These are phyloP conservation scores for Aspergillus thermomutatus DNA, from an alignment of 2,329 filamentous ascomycete species.

Conservation along the genomic window DNA sequence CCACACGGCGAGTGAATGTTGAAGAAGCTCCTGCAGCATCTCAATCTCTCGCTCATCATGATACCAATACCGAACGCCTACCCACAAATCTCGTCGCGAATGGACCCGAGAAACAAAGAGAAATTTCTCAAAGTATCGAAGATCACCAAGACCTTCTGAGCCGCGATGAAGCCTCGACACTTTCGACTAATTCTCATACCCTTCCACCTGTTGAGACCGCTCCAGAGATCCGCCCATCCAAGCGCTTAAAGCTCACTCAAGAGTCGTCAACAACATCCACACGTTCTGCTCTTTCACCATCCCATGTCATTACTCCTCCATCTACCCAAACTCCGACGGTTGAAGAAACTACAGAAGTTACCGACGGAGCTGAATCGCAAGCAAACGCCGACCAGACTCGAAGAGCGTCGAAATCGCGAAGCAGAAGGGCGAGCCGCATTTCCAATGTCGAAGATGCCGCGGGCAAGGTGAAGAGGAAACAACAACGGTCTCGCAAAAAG, in stretches of 20 bases:
- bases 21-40: constrained; percentile 12
- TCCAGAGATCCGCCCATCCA: constrained; percentile 24
- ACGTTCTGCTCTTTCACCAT: not conserved
- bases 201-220: constrained; percentile 6
- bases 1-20: constrained; percentile 4
- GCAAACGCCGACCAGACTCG: constrained; percentile 20
- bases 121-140: constrained; percentile 5
- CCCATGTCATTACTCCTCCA: constrained; percentile 20
- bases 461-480: constrained; percentile 20
- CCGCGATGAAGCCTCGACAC: constrained; percentile 4
- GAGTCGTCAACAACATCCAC: constrained; percentile 2
- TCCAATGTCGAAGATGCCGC: constrained; percentile 21
- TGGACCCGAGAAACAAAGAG: constrained; percentile 7
- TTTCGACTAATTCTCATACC: constrained; percentile 5
- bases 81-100: constrained; percentile 13
- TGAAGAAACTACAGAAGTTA: constrained; percentile 18
- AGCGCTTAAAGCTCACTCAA: constrained; percentile 23
- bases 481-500: constrained; percentile 29
- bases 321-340: constrained; percentile 22
- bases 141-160: constrained; percentile 2
- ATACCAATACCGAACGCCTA: constrained; percentile 11
- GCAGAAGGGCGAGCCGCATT: constrained; percentile 24
- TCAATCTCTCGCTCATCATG: constrained; percentile 13
- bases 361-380: constrained; percentile 16
- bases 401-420: constrained; percentile 20